These are phyloP conservation scores for Eucalyptus erythrocorys DNA, from an alignment of 345 rosid genomes.

Conservation along the genomic window DNA sequence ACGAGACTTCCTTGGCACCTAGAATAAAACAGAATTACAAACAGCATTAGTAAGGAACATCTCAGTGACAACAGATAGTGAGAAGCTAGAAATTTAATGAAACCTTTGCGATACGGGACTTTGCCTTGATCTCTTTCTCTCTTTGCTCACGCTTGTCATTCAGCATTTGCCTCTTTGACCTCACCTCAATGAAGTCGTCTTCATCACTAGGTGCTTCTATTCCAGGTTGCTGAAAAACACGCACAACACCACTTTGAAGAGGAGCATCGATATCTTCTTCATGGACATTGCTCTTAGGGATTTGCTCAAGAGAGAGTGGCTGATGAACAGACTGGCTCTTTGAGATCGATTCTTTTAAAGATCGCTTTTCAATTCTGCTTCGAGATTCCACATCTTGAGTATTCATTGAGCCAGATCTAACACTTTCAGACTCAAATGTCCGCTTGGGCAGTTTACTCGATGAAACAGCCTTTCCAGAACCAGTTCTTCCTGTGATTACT, in stretches of 20 bases:
- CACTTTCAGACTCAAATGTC: constrained; percentile 32
- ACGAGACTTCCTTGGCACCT: constrained; percentile 54
- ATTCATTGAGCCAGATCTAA: constrained; percentile 13
- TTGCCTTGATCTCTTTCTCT: constrained; percentile 91
- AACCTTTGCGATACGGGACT: constrained; percentile 77
- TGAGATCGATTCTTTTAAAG: constrained; percentile 29
- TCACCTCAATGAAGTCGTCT: constrained; percentile 96
- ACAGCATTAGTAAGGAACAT: not conserved
- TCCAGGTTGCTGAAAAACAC: constrained; percentile 79
- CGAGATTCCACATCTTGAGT: constrained; percentile 28
- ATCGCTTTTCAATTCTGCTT: constrained; percentile 31
- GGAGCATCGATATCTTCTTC: constrained; percentile 59
- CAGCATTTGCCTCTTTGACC: constrained; percentile 97
- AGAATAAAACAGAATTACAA: constrained; percentile 11
- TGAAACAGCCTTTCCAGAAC: constrained; percentile 33
- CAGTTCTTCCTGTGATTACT: constrained; percentile 24
- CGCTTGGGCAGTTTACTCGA: constrained; percentile 50
- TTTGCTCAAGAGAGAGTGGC: constrained; percentile 19
- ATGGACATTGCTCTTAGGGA: constrained; percentile 34
- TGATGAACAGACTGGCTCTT: constrained; percentile 28
- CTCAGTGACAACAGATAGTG: not conserved
- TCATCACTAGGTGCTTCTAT: constrained; percentile 87
- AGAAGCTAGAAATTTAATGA: not conserved
- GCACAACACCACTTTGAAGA: constrained; percentile 71
- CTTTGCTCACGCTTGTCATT: constrained; percentile 95